Evolutionary conservation across 2,329 filamentous ascomycete genomes (phyloP).

Genomic region (Colletotrichum cereale): DNA sequence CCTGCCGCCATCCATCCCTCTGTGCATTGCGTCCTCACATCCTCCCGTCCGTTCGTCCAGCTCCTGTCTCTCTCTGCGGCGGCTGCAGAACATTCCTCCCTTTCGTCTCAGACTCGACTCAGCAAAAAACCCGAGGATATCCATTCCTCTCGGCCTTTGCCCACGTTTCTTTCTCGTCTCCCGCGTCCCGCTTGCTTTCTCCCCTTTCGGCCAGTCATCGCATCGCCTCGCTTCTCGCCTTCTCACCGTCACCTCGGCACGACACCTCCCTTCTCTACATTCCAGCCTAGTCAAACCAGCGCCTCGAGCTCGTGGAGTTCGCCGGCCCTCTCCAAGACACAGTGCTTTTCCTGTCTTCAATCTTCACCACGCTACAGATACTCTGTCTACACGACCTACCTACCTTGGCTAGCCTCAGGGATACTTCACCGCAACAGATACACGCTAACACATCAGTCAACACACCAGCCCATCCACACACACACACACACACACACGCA

Average conservation of each 20-base stretch:
- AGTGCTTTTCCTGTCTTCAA: background rate
- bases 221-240: no score
- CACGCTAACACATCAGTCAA: constrained; percentile 20
- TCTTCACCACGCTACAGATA: background rate
- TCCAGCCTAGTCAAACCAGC: background rate
- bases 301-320: constrained; percentile 5
- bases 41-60: background rate
- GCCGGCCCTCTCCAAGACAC: background rate
- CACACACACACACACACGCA: background rate
- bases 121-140: background rate
- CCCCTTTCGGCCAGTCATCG: background rate
- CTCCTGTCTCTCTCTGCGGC: background rate
- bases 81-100: background rate
- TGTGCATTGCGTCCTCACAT: no score
- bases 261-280: background rate
- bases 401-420: background rate
- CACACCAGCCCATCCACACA: background rate
- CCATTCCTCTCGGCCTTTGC: constrained; percentile 20
- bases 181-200: background rate
- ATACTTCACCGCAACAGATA: constrained; percentile 12
- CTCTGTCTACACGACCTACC: background rate
- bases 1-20: background rate
- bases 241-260: background rate
- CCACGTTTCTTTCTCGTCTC: constrained; percentile 22
- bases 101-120: constrained; percentile 19